Conservation (phyloP, 140 eudicot species). For the Flaveria floridana region DNA sequence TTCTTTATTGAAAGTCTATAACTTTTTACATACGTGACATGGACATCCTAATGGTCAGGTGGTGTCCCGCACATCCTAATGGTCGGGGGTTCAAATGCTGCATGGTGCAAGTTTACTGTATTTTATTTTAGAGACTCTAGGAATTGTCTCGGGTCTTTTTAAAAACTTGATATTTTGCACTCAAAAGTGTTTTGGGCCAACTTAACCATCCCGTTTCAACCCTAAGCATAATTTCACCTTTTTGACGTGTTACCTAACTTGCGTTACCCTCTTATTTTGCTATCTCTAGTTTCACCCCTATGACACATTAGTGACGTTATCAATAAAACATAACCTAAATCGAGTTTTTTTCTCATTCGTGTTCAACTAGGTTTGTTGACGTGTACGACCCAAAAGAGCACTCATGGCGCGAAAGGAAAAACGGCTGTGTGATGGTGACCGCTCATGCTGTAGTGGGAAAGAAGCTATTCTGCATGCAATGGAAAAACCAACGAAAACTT, state of each 20-base stretch:
- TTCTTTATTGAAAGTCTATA: neutral
- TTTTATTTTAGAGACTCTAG: too few species aligned
- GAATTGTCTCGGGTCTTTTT: too few species aligned
- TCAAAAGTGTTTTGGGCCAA: neutral
- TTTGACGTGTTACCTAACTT: neutral
- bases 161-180: too few species aligned
- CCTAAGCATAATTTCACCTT: neutral
- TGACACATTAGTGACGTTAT: neutral
- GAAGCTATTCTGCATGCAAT: slow-evolving; percentile 77
- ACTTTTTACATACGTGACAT: neutral
- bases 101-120: too few species aligned
- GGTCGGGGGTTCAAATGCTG: too few species aligned
- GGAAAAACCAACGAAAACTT: slow-evolving; percentile 73
- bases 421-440: slow-evolving; percentile 88
- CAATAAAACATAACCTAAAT: neutral
- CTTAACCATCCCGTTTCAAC: too few species aligned
- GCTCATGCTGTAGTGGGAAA: slow-evolving; percentile 73
- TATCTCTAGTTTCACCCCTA: neutral
- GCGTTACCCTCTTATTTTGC: neutral
- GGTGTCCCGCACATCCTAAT: too few species aligned
- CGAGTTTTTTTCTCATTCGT: neutral
- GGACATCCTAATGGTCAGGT: too few species aligned
- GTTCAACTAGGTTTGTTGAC: slow-evolving; percentile 46
- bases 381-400: slow-evolving; percentile 57
- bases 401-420: slow-evolving; percentile 70